These are phyloP conservation scores for Arachis hypogaea DNA, from an alignment of 306 rosid genomes.

Conservation along the genomic window DNA sequence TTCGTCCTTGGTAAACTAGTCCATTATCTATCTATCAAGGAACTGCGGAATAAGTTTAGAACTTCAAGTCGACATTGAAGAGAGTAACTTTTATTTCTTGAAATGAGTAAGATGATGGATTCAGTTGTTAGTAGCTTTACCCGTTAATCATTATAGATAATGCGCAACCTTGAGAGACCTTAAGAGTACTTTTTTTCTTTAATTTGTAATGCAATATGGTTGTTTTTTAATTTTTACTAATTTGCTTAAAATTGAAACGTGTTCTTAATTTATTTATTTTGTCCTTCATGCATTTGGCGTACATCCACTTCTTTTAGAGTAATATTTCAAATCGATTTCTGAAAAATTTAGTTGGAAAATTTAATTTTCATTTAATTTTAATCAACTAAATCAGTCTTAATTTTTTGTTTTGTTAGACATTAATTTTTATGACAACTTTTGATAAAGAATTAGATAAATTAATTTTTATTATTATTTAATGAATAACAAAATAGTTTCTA, in stretches of 20 bases:
- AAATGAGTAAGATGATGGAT: slow-evolving; percentile 50
- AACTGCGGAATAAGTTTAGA: slow-evolving; percentile 52
- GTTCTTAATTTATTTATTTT: neutral
- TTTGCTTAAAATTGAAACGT: neutral
- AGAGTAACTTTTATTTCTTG: slow-evolving; percentile 44
- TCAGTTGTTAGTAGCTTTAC: slow-evolving; percentile 30
- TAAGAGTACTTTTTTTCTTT: slow-evolving; percentile 29
- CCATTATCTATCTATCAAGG: slow-evolving; percentile 33
- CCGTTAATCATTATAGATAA: slow-evolving; percentile 23
- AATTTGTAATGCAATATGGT: slow-evolving; percentile 1
- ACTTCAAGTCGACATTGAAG: slow-evolving; percentile 46
- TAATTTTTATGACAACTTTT: too few species aligned
- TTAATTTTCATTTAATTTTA: too few species aligned
- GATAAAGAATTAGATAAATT: too few species aligned
- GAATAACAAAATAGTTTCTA: too few species aligned
- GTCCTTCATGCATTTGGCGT: neutral
- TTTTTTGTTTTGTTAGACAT: too few species aligned
- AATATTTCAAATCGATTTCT: too few species aligned
- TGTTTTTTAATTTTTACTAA: neutral
- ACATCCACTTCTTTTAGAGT: neutral
- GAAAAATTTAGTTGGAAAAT: too few species aligned
- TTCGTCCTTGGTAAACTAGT: slow-evolving; percentile 4
- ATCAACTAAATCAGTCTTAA: too few species aligned
- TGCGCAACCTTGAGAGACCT: slow-evolving; percentile 18
- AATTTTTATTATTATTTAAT: too few species aligned